Conservation (phyloP, 2,329 filamentous ascomycete genomes). For the Huntiella abstrusa region DNA sequence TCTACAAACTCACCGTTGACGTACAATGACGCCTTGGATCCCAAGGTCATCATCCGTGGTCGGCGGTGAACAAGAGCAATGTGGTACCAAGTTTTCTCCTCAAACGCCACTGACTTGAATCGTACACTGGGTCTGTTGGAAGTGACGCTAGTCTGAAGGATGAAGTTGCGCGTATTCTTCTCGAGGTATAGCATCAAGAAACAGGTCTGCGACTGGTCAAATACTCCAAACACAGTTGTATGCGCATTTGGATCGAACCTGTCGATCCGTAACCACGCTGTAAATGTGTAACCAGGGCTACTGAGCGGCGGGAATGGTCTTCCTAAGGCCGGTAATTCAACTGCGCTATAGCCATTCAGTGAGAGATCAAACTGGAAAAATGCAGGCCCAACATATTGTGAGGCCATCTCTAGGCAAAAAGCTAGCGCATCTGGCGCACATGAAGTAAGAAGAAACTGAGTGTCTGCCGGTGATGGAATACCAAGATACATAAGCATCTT, state of each 20-base stretch:
- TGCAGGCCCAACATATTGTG: conserved; percentile 55
- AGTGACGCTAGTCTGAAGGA: conserved; percentile 84
- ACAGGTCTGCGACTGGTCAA: conserved; percentile 78
- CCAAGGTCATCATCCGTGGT: conserved; percentile 47
- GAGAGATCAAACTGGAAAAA: conserved; percentile 92
- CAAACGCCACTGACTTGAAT: conserved; percentile 69
- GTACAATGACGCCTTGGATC: conserved; percentile 71
- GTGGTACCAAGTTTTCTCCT: conserved; percentile 75
- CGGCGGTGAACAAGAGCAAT: conserved; percentile 72
- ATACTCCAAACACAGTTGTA: conserved; percentile 90
- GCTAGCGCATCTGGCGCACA: conserved; percentile 37
- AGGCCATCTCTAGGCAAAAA: conserved; percentile 56
- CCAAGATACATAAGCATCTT: conserved; percentile 54
- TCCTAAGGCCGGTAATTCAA: conserved; percentile 76
- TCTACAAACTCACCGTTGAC: conserved; percentile 89
- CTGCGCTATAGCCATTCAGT: conserved; percentile 67
- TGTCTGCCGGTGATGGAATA: conserved; percentile 63
- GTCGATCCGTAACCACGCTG: conserved; percentile 77
- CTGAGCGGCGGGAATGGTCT: conserved; percentile 66
- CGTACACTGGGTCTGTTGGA: conserved; percentile 75
- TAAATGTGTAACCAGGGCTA: conserved; percentile 72
- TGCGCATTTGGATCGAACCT: conserved; percentile 68
- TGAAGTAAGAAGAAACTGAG: conserved; percentile 48
- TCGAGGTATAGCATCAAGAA: conserved; percentile 90
- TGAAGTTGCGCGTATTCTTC: conserved; percentile 81